Conservation (phyloP, 805 yeast genomes). For the Candida dendrica region DNA sequence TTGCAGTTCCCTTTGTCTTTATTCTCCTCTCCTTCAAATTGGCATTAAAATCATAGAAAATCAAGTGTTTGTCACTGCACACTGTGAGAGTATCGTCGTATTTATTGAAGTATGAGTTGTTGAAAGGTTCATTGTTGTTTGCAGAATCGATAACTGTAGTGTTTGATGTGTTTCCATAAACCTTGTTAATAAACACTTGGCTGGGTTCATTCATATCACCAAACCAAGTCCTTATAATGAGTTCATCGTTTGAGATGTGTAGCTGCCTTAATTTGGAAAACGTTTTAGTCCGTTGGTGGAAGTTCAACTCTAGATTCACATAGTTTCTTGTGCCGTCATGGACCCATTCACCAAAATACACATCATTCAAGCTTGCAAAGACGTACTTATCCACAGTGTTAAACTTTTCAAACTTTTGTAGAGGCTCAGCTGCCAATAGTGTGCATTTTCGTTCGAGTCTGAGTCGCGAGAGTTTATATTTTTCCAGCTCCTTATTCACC, state of each 20-base stretch:
- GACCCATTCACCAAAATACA: background rate
- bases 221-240: conserved; percentile 12
- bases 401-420: background rate
- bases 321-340: background rate
- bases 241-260: background rate
- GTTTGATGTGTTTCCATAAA: background rate
- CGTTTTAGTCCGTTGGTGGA: conserved; percentile 6
- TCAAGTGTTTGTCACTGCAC: conserved; percentile 5
- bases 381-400: background rate
- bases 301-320: background rate
- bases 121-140: conserved; percentile 5
- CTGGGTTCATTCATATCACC: conserved; percentile 17
- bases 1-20: conserved; percentile 9
- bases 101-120: conserved; percentile 5
- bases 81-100: background rate
- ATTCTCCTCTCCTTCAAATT: background rate
- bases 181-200: conserved; percentile 3
- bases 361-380: background rate
- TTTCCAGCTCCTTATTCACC: background rate
- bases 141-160: too few relatives aligned
- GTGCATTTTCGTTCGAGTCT: background rate
- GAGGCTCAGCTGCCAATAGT: background rate
- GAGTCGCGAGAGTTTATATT: background rate
- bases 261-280: conserved; percentile 7
- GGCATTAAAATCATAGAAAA: background rate